Conservation (phyloP, 177 flowering plant species). For the Vitis hybrid region DNA sequence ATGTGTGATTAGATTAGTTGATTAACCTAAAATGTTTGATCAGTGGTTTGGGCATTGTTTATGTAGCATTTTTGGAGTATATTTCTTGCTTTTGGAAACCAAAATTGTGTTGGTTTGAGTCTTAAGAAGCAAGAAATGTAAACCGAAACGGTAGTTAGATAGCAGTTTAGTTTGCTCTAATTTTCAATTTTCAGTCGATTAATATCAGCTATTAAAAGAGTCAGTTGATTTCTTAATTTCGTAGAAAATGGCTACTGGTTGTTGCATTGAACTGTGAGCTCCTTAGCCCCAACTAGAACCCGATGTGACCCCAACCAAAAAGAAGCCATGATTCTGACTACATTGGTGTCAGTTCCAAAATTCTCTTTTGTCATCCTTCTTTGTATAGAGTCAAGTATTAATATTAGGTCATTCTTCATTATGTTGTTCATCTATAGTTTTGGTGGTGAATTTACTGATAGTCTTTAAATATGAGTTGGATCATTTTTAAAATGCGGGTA, state of each 20-base stretch:
- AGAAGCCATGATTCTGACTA: neutral
- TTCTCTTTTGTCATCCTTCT: neutral
- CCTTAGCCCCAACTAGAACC: neutral
- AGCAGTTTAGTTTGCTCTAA: neutral
- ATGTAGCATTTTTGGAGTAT: neutral
- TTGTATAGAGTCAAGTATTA: too few species aligned
- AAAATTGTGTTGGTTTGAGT: neutral
- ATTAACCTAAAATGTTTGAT: neutral
- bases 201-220: neutral
- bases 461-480: too few species aligned
- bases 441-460: too few species aligned
- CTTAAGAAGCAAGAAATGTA: neutral
- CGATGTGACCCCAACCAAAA: too few species aligned
- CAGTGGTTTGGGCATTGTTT: neutral
- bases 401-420: neutral
- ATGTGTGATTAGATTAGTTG: neutral
- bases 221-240: conserved; percentile 6
- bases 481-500: too few species aligned
- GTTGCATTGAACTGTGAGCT: conserved; percentile 10
- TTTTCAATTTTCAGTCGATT: neutral
- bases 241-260: conserved; percentile 5
- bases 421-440: neutral
- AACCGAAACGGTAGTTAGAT: neutral
- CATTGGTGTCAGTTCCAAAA: neutral
- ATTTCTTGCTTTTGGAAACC: neutral